Evolutionary conservation across 345 rosid genomes (phyloP).

Genomic region (Bruguiera gymnorhiza): DNA sequence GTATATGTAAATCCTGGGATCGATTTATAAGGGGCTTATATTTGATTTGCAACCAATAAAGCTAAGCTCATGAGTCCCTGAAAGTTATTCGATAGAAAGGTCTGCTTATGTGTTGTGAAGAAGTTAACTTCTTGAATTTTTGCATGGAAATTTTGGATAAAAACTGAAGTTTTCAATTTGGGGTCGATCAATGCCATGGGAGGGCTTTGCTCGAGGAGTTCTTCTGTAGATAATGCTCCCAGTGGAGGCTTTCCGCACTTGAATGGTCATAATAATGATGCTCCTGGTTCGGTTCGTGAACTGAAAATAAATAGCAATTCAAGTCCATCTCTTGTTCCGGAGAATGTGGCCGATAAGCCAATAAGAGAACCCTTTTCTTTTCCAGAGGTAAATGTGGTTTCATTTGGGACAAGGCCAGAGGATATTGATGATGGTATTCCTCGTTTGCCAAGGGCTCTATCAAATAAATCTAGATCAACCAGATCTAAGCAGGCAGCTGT

Average conservation of each 20-base stretch:
- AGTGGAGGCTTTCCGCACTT: conserved; percentile 64
- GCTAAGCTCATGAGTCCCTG: conserved; percentile 5
- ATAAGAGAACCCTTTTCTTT: conserved; percentile 50
- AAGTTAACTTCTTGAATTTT: conserved; percentile 21
- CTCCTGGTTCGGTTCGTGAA: conserved; percentile 41
- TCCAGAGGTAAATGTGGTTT: conserved; percentile 37
- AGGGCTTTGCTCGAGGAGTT: conserved; percentile 96
- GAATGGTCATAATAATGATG: conserved; percentile 53
- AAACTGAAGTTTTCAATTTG: conserved; percentile 18
- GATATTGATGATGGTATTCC: conserved; percentile 75
- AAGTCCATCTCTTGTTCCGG: conserved; percentile 42
- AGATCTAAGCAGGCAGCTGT: conserved; percentile 79
- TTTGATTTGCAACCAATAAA: not conserved
- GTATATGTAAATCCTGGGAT: conserved; percentile 15
- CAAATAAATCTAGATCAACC: conserved; percentile 72
- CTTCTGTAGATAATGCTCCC: conserved; percentile 90
- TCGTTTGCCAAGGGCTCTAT: conserved; percentile 53
- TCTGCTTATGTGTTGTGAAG: conserved; percentile 9
- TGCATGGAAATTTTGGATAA: conserved; percentile 36
- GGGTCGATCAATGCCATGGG: conserved; percentile 55
- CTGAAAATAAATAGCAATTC: conserved; percentile 38
- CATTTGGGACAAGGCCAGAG: conserved; percentile 39
- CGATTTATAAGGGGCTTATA: not conserved
- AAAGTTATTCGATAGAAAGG: conserved; percentile 9
- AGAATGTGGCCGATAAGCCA: conserved; percentile 43